Percentiles rank a stretch among this genome's conserved stretches.
These are phyloP conservation scores for Inga leiocalycina DNA, from an alignment of 306 rosid species.

Conservation along the genomic window DNA sequence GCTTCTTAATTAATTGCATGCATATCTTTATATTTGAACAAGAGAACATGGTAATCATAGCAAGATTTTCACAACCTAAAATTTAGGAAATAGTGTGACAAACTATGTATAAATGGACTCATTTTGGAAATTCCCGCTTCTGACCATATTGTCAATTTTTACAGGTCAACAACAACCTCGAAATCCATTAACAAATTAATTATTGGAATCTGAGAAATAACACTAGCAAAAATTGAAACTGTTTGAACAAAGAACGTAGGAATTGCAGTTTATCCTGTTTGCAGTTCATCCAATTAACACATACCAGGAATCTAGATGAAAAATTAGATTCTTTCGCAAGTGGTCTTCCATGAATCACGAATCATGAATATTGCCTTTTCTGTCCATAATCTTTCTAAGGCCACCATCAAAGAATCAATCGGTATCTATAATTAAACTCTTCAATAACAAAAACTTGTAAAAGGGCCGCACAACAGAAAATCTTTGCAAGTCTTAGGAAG, in stretches of 20 bases:
- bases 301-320: conserved; percentile 22
- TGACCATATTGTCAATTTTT: neutral
- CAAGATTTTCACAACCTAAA: conserved; percentile 13
- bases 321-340: conserved; percentile 21
- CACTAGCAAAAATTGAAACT: conserved; percentile 6
- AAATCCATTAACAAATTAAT: conserved; percentile 16
- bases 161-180: conserved; percentile 24
- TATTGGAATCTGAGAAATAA: conserved; percentile 19
- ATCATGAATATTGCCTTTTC: conserved; percentile 7
- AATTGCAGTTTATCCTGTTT: conserved; percentile 27
- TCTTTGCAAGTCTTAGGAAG: conserved; percentile 5
- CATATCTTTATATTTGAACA: neutral
- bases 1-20: neutral
- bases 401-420: conserved; percentile 7
- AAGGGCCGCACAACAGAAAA: conserved; percentile 8
- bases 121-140: conserved; percentile 13
- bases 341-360: conserved; percentile 13
- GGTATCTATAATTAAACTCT: neutral
- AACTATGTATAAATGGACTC: neutral
- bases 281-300: conserved; percentile 6
- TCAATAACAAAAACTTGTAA: neutral
- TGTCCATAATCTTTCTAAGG: conserved; percentile 17
- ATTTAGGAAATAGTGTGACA: conserved; percentile 5
- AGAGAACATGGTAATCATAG: neutral
- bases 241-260: conserved; percentile 10